Base-by-base conservation (phyloP, 2,329 filamentous ascomycete species). In the Aspergillus sp. region DNA sequence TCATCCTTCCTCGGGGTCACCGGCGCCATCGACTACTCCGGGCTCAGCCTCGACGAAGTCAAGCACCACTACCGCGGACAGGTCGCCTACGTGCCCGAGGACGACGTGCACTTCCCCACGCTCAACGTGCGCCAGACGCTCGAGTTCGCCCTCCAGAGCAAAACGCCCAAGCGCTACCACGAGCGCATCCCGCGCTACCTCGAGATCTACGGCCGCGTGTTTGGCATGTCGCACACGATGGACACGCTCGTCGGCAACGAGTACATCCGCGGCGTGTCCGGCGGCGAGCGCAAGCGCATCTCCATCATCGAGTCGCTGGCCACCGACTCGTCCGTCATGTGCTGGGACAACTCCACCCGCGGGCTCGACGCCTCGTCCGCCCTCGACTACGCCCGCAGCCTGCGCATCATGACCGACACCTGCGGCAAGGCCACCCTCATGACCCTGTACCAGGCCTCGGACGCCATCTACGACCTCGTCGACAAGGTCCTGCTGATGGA, bases 401-500 rank as follows among this genome's bases (percentile, higher is more conserved):
- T 87, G 6, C 78, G 83, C 13, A 80, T 84, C 48, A 87, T 90
- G 81, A 90, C 88, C 0, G 85, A 89, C 51, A 82, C 89, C 31
- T 84, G 80, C 58, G 82, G 87, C 49, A 81, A 84, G 10, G 86
- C 85, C 0, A 86, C 83, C 0, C 76, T 87, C 3, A 84, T 86
- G 1, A 88, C 86, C 0, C 73, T 88, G 0, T 89, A 88, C 63
- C 84, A 87, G 65, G 84, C 84, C 3, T 82, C 82, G 17, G 83
- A 87, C 61, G 80, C 80, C 5, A 85, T 87, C 49, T 87, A 86
- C 62, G 76, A 83, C 48, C 73, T 86, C 21, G 87, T 90, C 76
- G 88, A 91, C 66, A 90, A 90, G 67, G 87, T 91, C 2, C 70
- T 90, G 14, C 80, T 90, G 16, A 87, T 91, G 41, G 85, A 91